Conservation (phyloP, 441 rosid species). For the Corymbia calophylla region DNA sequence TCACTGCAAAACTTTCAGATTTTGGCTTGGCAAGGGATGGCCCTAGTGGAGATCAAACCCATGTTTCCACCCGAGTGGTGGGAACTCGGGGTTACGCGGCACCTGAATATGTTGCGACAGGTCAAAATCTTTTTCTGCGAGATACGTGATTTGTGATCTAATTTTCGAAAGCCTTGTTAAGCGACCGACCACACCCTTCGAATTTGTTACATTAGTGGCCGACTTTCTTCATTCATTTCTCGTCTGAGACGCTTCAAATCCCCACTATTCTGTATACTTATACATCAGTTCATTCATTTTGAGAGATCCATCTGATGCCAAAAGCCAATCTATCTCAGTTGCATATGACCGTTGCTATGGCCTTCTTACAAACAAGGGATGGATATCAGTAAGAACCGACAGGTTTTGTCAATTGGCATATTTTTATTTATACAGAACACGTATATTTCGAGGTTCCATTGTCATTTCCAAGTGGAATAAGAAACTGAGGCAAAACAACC, state of each 20-base stretch:
- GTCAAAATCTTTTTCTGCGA: background rate
- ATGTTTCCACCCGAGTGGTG: constrained; percentile 9
- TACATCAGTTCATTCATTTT: background rate
- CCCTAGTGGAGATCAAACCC: constrained; percentile 6
- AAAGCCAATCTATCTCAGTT: background rate
- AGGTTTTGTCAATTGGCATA: background rate
- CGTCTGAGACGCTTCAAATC: background rate
- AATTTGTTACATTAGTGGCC: background rate
- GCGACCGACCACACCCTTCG: background rate
- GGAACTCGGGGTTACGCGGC: constrained; percentile 8
- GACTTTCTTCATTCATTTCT: background rate
- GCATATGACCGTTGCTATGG: background rate
- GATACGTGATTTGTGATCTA: background rate
- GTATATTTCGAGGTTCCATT: background rate
- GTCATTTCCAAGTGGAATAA: background rate
- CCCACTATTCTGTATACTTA: background rate
- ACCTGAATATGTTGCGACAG: constrained; percentile 10
- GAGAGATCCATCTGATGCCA: background rate
- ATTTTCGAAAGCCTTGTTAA: background rate
- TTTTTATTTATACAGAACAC: background rate
- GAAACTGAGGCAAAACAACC: background rate
- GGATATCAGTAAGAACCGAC: background rate
- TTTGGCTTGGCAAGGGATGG: constrained; percentile 12
- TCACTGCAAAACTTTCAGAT: constrained; percentile 3
- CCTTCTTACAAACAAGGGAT: background rate